Base-by-base conservation (phyloP, 371 early-diverging fungal species). In the Choanephora cucurbitarum region DNA sequence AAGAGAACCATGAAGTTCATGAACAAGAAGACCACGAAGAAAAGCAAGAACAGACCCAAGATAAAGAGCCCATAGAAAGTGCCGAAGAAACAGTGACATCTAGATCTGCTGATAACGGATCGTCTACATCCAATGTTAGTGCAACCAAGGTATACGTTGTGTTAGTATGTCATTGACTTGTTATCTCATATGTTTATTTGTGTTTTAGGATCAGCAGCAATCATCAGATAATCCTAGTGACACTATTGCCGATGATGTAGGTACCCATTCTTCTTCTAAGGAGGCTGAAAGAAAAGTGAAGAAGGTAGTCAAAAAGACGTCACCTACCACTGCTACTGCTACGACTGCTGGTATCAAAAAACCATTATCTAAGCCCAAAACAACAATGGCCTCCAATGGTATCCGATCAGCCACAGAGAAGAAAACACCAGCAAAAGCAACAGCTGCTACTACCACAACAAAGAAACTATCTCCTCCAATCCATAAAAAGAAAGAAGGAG, bases 171-270 rank as follows among this genome's bases (percentile, higher is more conserved):
- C 19, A 33, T 5, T 19, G 6, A 48, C 47, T 47, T 31, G 31
- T 17, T 17, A 47, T 28, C 17, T 18, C 9, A 13, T n/a, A 37
- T 37, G 37, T 37, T 37, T 37, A 11, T 28, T 28, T 28, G 28
- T 28, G 7, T 28, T 28, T 28, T 37, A 24, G 19, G 28, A 50
- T 21, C 23, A 50, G 9, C 32, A 39, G 37, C 18, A 10, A 24
- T 23, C 21, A 23, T 50, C 51, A 37, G 40, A 39, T 22, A 37
- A 41, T 23, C 37, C 51, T 17, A 50, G 51, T 49, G 49, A 31
- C 49, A 49, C 49, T 17, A 33, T 17, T 28, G 28, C 28, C n/a
- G 37, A 37, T 37, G 49, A 33, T 31, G n/a, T 44, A n/a, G 14
- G 31, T 13, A 44, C n/a, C 32, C 19, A 34, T 8, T 28, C 28